These are phyloP conservation scores for Scedosporium apiospermum DNA, from an alignment of 2,329 filamentous ascomycete genomes.

Conservation along the genomic window DNA sequence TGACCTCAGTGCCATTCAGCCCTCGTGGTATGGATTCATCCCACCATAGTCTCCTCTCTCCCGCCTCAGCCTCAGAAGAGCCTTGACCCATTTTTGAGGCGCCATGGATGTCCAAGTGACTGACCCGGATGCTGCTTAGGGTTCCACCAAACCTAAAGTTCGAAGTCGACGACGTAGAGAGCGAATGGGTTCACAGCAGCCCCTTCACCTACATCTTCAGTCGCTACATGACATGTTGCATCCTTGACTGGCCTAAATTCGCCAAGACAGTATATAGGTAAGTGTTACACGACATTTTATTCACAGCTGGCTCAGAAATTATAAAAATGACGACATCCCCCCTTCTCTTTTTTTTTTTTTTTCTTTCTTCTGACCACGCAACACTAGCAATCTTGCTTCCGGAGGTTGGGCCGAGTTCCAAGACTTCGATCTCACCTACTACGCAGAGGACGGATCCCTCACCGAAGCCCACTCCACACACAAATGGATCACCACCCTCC, in stretches of 20 bases:
- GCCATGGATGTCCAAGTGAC: no score
- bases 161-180: slow-evolving; percentile 54
- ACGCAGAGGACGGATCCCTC: slow-evolving; percentile 16
- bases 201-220: slow-evolving; percentile 22
- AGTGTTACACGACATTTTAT: no score
- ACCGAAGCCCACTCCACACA: slow-evolving; percentile 12
- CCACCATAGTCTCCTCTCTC: no score
- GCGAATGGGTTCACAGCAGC: slow-evolving; percentile 31
- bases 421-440: slow-evolving; percentile 8
- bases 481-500: slow-evolving; percentile 12
- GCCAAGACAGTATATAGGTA: no score
- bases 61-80: no score
- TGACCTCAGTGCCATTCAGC: slow-evolving; percentile 14
- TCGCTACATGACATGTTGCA: not conserved
- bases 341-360: not conserved
- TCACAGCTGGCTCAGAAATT: no score
- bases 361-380: not conserved
- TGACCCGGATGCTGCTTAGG: no score
- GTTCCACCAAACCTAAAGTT: slow-evolving; percentile 55
- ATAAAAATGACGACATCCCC: no score
- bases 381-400: not conserved
- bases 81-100: no score
- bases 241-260: slow-evolving; percentile 29
- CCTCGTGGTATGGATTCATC: not conserved
- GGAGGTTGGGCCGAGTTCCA: slow-evolving; percentile 12